Evolutionary conservation across 176 grass and related monocot genomes (phyloP).

Genomic region (Dactylis glomerata): DNA sequence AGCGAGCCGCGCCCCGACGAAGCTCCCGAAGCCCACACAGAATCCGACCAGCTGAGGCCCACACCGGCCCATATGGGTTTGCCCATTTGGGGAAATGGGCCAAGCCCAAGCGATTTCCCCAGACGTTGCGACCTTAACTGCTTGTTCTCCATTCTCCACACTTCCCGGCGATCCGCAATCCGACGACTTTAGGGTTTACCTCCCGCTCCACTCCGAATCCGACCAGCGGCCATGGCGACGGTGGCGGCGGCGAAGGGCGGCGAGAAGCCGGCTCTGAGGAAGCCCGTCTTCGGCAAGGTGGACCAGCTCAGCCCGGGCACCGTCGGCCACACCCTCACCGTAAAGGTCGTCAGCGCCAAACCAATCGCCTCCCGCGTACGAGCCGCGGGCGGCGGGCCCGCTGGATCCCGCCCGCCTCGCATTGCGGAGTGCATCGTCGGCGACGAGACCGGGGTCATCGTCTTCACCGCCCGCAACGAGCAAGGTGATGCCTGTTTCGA

Average conservation of each 20-base stretch:
- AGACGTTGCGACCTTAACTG: background rate
- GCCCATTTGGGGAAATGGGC: background rate
- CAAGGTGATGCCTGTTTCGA: background rate
- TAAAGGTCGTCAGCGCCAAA: conserved; percentile 26
- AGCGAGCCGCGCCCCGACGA: too few relatives aligned
- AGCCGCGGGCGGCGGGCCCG: background rate
- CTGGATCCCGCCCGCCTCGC: background rate
- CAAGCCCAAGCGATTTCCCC: background rate
- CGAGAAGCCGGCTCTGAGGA: conserved; percentile 32
- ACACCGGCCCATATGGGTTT: too few relatives aligned
- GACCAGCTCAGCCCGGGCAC: conserved; percentile 25
- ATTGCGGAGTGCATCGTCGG: conserved; percentile 32
- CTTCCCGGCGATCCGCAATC: background rate
- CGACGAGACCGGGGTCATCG: conserved; percentile 30
- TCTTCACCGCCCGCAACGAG: conserved; percentile 38
- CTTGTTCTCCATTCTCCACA: background rate
- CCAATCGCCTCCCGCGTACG: conserved; percentile 5
- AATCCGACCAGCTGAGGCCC: too few relatives aligned
- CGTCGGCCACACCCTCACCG: conserved; percentile 12
- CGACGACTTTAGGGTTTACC: background rate
- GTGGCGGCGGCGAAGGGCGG: background rate
- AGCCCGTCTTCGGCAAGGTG: conserved; percentile 21
- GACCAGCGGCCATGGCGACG: conserved; percentile 3
- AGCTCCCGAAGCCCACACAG: too few relatives aligned
- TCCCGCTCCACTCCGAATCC: background rate